Percentiles rank a stretch among this genome's conserved stretches.
These are phyloP conservation scores for Fraxinus americana DNA, from an alignment of 257 asterid species.

Conservation along the genomic window DNA sequence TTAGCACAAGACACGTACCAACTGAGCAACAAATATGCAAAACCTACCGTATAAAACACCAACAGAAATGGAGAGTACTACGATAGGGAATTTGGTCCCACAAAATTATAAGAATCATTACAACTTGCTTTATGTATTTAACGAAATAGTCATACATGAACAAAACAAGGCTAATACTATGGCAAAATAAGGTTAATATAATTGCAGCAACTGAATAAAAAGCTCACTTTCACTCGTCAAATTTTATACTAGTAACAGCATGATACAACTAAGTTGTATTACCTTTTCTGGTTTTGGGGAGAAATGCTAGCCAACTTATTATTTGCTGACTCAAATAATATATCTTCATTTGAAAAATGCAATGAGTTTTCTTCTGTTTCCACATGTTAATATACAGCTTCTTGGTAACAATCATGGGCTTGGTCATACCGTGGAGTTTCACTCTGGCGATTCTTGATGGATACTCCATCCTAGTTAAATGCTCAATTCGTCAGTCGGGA, in stretches of 20 bases:
- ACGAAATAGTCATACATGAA: neutral
- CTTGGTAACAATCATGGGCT: conserved; percentile 74
- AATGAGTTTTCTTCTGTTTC: conserved; percentile 3
- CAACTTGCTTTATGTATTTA: neutral
- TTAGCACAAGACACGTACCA: neutral
- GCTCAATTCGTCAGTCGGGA: conserved; percentile 52
- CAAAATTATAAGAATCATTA: neutral
- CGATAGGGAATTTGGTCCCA: neutral
- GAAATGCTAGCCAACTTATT: conserved; percentile 1
- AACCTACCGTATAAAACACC: neutral
- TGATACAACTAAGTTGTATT: neutral
- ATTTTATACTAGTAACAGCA: neutral
- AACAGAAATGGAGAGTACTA: neutral
- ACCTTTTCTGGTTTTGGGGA: neutral
- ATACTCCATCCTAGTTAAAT: conserved; percentile 52
- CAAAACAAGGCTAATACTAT: too few relatives aligned
- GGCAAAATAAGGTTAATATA: neutral
- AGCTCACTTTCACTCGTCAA: neutral
- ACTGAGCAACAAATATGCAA: neutral
- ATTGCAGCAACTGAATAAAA: neutral
- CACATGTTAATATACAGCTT: conserved; percentile 42
- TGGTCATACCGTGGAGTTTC: conserved; percentile 81
- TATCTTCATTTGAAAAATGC: conserved; percentile 4
- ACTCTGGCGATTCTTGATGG: conserved; percentile 69
- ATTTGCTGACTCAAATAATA: conserved; percentile 1